Conservation (phyloP, 2,329 filamentous ascomycete genomes). For the Cercospora berteroae region DNA sequence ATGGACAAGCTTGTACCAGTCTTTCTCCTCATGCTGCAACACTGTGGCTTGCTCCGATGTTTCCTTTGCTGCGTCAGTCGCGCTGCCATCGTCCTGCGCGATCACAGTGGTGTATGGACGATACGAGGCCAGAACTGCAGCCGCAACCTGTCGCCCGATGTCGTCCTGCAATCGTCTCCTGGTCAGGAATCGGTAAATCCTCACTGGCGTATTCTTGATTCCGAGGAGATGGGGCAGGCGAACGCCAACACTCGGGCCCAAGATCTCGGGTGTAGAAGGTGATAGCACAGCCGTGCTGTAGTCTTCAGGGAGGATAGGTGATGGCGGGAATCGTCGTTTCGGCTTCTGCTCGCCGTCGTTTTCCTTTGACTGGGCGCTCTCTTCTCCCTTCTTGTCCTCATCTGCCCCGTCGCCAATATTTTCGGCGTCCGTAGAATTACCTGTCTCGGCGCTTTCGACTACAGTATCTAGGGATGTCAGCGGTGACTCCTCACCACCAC, state of each 20-base stretch:
- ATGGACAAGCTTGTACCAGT: constrained; percentile 81
- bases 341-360: constrained; percentile 43
- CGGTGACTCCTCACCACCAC: constrained; percentile 5
- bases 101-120: constrained; percentile 45
- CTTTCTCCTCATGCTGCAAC: constrained; percentile 68
- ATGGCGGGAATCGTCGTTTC: constrained; percentile 60
- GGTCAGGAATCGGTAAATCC: constrained; percentile 84
- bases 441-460: background rate
- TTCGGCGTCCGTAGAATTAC: background rate
- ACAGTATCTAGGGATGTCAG: constrained; percentile 15
- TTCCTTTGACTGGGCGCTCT: constrained; percentile 31
- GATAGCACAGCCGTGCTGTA: constrained; percentile 69
- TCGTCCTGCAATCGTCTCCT: constrained; percentile 80
- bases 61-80: constrained; percentile 30
- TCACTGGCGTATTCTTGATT: constrained; percentile 83
- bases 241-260: constrained; percentile 71
- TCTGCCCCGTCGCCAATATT: constrained; percentile 7
- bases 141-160: constrained; percentile 82
- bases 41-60: constrained; percentile 63
- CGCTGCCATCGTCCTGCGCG: constrained; percentile 23
- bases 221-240: constrained; percentile 87
- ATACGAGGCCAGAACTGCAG: constrained; percentile 67
- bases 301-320: constrained; percentile 71
- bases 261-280: constrained; percentile 62
- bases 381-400: constrained; percentile 11